These are phyloP conservation scores for Hypoxylon rickii DNA, from an alignment of 495 filamentous ascomycete species.

Conservation along the genomic window DNA sequence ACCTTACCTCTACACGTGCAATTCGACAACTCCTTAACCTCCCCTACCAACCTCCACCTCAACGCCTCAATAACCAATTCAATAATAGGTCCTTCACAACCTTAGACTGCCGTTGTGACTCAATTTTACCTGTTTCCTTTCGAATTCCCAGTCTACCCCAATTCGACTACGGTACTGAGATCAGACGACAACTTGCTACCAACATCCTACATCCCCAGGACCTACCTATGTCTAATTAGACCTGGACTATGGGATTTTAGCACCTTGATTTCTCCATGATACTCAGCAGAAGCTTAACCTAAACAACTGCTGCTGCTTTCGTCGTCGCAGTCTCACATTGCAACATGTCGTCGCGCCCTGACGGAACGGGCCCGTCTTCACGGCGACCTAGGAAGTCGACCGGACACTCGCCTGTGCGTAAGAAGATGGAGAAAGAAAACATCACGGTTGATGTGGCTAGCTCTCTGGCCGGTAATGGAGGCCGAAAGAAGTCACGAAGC, in stretches of 20 bases:
- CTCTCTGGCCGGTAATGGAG: conserved; percentile 45
- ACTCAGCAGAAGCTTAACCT: neutral
- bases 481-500: conserved; percentile 80
- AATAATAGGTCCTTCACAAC: neutral
- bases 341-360: conserved; percentile 52
- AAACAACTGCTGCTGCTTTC: neutral
- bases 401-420: conserved; percentile 62
- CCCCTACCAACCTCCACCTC: no score
- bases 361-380: conserved; percentile 55
- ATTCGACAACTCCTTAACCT: neutral
- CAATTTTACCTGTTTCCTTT: neutral
- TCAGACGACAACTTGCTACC: neutral
- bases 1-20: neutral
- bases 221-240: neutral
- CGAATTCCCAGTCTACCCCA: no score
- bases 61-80: no score
- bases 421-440: conserved; percentile 70
- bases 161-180: neutral
- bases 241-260: conserved; percentile 1
- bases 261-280: neutral
- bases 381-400: conserved; percentile 79
- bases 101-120: no score
- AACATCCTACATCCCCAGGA: no score
- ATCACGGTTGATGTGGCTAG: conserved; percentile 62
- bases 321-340: neutral